These are phyloP conservation scores for Zarea fungicola DNA, from an alignment of 2,329 filamentous ascomycete species.

Conservation along the genomic window DNA sequence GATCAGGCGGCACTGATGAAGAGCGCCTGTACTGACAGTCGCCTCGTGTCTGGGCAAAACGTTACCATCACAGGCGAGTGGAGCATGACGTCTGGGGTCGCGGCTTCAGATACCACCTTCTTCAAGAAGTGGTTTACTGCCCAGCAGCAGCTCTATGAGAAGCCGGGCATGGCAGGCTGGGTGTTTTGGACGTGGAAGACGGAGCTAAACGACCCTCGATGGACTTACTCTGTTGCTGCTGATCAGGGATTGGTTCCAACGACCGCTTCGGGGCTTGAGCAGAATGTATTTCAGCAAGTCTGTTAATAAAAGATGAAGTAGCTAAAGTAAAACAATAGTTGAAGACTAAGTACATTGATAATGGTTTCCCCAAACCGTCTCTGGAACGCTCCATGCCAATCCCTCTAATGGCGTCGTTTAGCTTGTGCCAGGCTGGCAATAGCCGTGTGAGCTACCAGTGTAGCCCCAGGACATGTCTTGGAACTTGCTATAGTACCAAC, in stretches of 20 bases:
- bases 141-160: conserved; percentile 50
- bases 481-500: no score
- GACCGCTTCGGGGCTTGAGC: conserved; percentile 19
- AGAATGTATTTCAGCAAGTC: conserved; percentile 23
- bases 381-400: no score
- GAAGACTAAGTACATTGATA: no score
- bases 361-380: no score
- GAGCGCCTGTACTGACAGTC: conserved; percentile 40
- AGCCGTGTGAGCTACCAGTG: no score
- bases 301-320: no score
- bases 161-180: conserved; percentile 42
- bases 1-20: conserved; percentile 20
- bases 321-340: no score
- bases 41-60: conserved; percentile 28
- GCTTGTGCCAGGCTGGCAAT: no score
- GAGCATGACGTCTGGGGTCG: conserved; percentile 43
- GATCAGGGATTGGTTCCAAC: conserved; percentile 18
- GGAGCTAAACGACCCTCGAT: conserved; percentile 25
- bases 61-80: conserved; percentile 52
- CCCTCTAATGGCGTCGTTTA: no score
- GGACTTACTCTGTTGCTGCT: conserved; percentile 24
- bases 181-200: conserved; percentile 57
- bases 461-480: no score
- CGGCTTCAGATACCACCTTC: conserved; percentile 40
- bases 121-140: conserved; percentile 54